A percentile compares a stretch with the other conserved stretches of the same genome.
These are phyloP conservation scores for Prunus campanulata DNA, from an alignment of 306 rosid species.

Conservation along the genomic window DNA sequence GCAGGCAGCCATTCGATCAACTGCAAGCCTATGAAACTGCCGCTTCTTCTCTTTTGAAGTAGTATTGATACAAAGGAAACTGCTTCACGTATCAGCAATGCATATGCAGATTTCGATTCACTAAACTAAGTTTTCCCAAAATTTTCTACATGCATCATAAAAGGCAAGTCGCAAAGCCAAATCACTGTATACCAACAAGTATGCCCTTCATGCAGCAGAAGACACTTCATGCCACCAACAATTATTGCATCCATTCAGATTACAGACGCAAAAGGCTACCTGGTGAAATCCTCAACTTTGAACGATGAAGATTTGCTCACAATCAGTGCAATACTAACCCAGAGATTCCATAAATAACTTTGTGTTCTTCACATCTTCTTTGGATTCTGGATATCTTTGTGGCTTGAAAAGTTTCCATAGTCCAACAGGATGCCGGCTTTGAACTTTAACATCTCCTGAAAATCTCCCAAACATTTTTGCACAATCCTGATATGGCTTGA, in stretches of 20 bases:
- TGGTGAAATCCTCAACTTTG: neutral
- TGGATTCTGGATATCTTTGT: slow-evolving; percentile 39
- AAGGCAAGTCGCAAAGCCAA: neutral
- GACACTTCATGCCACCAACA: neutral
- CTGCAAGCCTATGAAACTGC: neutral
- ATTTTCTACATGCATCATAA: neutral
- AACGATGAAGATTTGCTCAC: neutral
- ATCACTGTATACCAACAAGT: neutral
- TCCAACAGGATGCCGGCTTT: slow-evolving; percentile 60
- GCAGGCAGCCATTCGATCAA: neutral
- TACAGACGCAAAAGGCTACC: neutral
- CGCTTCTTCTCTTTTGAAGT: neutral
- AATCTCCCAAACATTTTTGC: slow-evolving; percentile 64
- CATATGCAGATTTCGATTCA: neutral
- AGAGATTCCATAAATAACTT: slow-evolving; percentile 61
- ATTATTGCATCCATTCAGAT: neutral
- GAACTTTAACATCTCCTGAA: slow-evolving; percentile 33
- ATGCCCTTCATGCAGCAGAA: neutral
- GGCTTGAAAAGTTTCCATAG: slow-evolving; percentile 81
- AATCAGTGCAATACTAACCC: slow-evolving; percentile 26
- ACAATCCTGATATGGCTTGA: slow-evolving; percentile 84
- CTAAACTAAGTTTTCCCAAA: neutral
- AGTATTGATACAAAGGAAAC: neutral
- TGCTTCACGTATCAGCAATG: neutral
- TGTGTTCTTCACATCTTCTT: slow-evolving; percentile 54